Conservation (phyloP, 139 green algal genomes). For the Picochlorum sp. region DNA sequence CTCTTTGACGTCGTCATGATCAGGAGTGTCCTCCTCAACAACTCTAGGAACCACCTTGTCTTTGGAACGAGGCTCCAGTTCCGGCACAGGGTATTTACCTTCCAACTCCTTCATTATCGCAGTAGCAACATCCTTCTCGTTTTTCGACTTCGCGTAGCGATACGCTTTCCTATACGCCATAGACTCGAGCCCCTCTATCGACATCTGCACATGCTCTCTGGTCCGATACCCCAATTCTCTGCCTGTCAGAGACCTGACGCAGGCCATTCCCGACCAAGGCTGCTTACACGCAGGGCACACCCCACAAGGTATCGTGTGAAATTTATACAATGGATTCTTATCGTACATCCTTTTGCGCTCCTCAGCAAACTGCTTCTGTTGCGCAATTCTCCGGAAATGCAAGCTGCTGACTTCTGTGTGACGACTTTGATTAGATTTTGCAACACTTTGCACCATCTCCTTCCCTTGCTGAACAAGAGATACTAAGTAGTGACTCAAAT, state of each 20-base stretch:
- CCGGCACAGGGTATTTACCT: too few relatives aligned
- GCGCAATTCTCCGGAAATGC: too few relatives aligned
- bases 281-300: neutral
- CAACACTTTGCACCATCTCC: neutral
- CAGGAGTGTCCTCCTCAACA: too few relatives aligned
- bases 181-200: neutral
- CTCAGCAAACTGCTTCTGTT: too few relatives aligned
- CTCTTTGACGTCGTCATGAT: too few relatives aligned
- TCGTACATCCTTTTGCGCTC: too few relatives aligned
- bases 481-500: constrained; percentile 11
- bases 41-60: too few relatives aligned
- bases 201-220: neutral
- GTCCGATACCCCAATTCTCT: constrained; percentile 1
- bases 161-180: neutral
- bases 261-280: neutral
- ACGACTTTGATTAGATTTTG: neutral
- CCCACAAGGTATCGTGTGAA: too few relatives aligned
- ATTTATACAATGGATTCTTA: too few relatives aligned
- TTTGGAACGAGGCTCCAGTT: too few relatives aligned
- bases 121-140: neutral
- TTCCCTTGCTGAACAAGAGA: constrained; percentile 8
- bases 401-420: too few relatives aligned
- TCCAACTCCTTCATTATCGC: neutral
- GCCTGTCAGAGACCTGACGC: neutral
- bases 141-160: neutral